Percentiles rank a stretch among this genome's conserved stretches.
These are phyloP conservation scores for Fragaria iinumae DNA, from an alignment of 306 rosid species.

Conservation along the genomic window DNA sequence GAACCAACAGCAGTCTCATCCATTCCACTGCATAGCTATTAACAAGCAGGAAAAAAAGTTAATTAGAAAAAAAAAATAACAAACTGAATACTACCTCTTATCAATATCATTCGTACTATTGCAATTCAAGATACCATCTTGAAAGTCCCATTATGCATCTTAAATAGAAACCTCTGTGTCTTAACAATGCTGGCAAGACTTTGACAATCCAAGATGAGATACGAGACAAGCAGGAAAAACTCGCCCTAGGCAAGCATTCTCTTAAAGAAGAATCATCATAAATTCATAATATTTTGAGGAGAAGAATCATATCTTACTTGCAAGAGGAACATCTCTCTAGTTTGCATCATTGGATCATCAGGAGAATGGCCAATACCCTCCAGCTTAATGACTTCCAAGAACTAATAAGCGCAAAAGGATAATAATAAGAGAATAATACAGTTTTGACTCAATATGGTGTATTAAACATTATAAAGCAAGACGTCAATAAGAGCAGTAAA, in stretches of 20 bases:
- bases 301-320: constrained; percentile 52
- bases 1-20: constrained; percentile 97
- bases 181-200: not conserved
- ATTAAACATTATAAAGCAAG: not conserved
- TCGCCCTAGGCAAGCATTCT: constrained; percentile 5
- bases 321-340: constrained; percentile 88
- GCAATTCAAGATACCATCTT: not conserved
- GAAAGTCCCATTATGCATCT: not conserved
- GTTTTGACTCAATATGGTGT: not conserved
- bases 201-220: constrained; percentile 1
- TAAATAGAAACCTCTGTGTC: not conserved
- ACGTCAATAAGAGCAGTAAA: not conserved
- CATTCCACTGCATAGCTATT: constrained; percentile 97
- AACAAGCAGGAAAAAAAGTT: constrained; percentile 20
- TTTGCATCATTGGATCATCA: constrained; percentile 68
- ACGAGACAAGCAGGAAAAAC: not conserved
- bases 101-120: not conserved
- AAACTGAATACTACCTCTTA: not conserved
- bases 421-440: not conserved
- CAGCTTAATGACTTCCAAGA: constrained; percentile 86
- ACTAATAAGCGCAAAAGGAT: constrained; percentile 35
- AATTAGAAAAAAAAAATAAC: not conserved
- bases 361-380: constrained; percentile 87
- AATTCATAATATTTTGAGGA: not conserved
- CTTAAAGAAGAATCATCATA: not conserved